Evolutionary conservation across 345 rosid genomes (phyloP), one percentile per base, ranked within the genome.

Genomic region (Pugionium dolabratum): DNA sequence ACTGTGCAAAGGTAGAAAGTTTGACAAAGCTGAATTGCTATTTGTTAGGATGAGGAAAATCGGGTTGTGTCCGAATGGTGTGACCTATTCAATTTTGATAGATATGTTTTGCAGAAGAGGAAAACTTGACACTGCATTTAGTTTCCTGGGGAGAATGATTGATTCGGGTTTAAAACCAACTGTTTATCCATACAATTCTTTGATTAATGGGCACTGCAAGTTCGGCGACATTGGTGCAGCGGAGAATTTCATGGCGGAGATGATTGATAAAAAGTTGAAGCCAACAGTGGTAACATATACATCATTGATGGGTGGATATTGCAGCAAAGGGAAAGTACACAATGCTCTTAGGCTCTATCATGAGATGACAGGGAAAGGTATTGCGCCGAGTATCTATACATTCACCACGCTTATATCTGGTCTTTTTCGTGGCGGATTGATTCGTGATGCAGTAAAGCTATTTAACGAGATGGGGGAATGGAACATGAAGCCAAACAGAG

Each of bases 251-350:
- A 71, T 86, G 32, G 43, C 54, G 2, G 86, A 90, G 82, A 83
- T 94, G 86, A 69, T 77, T 47, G 57, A 58, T 45, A 81, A 65
- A 71, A 89, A 87, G 44, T 63, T 88, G 70, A 54, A 66, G 31
- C 97, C 97, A 50, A 90, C 86, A 0, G 96, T 88, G 47, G 78
- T 86, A 67, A 85, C 92, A 9, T 94, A 94, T 57, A 85, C 96
- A 29, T 74, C 87, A 27, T 47, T 90, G 59, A 81, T 94, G 68
- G 82, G 82, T 66, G 99, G 96, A 61, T 88, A 80, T 61, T 86
- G 95, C 78, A 78, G 78, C 64, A 75, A 81, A 74, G 86, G 90
- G 62, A 62, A 84, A 32, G 27, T 79, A 60, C 69, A 79, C 0
- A 70, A 82, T 69, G 97, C 97, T 45, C 86, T 86, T 43, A 75